phyloP scores from a whole-genome alignment of 2,329 filamentous ascomycete species.

The Ceratocystis harringtonii region DNA sequence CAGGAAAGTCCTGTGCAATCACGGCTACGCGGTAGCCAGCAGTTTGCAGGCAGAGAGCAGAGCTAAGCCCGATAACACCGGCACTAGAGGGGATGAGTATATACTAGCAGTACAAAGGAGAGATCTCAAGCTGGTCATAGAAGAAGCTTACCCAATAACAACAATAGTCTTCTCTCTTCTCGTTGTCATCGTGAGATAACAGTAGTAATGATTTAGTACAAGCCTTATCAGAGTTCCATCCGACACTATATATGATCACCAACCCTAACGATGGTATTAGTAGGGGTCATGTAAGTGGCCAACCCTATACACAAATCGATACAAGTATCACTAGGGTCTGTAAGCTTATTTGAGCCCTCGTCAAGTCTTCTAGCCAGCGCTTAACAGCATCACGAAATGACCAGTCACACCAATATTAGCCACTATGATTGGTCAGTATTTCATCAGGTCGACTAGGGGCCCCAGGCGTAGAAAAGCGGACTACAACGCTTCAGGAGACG shows the following conservation, averaged over 20 bases:
- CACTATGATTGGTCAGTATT: not conserved
- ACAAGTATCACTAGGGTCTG: not conserved
- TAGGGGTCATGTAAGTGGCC: not conserved
- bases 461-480: not conserved
- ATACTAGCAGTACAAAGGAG: not conserved
- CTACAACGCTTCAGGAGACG: not conserved
- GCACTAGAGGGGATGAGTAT: conserved; percentile 26
- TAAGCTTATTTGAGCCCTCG: not conserved
- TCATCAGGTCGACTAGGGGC: not conserved
- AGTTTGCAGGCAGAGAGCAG: conserved; percentile 32
- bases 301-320: not conserved
- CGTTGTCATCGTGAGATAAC: not conserved
- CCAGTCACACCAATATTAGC: not conserved
- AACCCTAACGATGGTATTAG: not conserved
- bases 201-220: not conserved
- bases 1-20: conserved; percentile 33
- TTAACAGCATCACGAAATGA: not conserved
- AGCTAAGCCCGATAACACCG: conserved; percentile 38
- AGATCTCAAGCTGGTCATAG: not conserved
- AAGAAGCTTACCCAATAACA: not conserved
- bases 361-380: not conserved
- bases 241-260: not conserved
- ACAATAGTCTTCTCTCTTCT: not conserved
- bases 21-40: conserved; percentile 29
- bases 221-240: not conserved